Conservation (phyloP, 78 protist species). For the Emiliania huxleyi region DNA sequence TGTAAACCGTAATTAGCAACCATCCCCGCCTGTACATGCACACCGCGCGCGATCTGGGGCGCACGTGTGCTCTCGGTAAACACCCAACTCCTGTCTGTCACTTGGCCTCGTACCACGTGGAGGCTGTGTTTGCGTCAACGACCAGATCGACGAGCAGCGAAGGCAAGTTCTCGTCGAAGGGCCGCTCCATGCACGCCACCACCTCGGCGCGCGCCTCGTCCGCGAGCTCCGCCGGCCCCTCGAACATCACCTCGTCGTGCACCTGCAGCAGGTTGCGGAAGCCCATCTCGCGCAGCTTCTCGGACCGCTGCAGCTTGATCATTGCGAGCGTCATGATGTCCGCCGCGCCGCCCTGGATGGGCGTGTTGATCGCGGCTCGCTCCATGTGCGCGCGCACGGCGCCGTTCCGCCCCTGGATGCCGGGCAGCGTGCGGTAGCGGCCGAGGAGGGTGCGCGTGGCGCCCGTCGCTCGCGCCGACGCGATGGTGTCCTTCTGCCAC, state of each 20-base stretch:
- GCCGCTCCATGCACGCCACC: constrained; percentile 63
- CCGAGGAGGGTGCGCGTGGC: constrained; percentile 72
- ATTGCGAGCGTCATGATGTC: constrained; percentile 80
- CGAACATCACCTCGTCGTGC: constrained; percentile 83
- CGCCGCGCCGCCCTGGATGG: constrained; percentile 87
- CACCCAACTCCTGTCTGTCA: no score
- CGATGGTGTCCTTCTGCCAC: constrained; percentile 75
- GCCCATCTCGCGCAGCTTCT: constrained; percentile 58
- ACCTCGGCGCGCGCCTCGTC: constrained; percentile 61
- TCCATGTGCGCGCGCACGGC: constrained; percentile 37
- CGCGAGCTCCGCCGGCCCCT: constrained; percentile 65
- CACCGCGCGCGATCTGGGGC: no score
- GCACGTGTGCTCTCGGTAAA: no score
- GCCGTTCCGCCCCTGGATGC: background rate
- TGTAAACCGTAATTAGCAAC: no score
- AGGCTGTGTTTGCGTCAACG: constrained; percentile 66
- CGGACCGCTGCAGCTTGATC: constrained; percentile 45
- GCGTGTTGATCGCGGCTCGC: constrained; percentile 84
- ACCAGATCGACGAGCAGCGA: constrained; percentile 56
- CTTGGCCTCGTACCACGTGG: constrained; percentile 70
- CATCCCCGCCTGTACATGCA: no score
- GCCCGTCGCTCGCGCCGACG: constrained; percentile 35
- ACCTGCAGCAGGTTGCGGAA: constrained; percentile 69
- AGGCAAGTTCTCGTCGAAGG: constrained; percentile 6
- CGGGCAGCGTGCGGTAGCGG: constrained; percentile 59